Percentiles rank a stretch among this genome's conserved stretches.
Evolutionary conservation across 176 grass and related monocot genomes (phyloP).

Genomic region (Panicum miliaceum): DNA sequence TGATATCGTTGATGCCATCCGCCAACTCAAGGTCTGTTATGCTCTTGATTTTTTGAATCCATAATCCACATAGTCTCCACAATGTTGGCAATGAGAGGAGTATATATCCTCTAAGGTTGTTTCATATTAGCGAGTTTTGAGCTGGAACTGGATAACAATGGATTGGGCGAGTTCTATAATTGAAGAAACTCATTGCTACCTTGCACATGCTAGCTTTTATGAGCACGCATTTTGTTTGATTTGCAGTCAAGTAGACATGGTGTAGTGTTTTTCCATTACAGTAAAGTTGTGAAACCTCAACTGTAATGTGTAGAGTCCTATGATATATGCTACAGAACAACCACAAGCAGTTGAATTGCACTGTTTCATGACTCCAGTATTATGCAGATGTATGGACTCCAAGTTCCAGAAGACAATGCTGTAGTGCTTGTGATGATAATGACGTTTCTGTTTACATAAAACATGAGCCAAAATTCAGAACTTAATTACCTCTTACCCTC

Average conservation of each 20-base stretch:
- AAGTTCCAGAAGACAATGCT: neutral
- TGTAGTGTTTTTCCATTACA: neutral
- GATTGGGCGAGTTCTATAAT: neutral
- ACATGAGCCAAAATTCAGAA: neutral
- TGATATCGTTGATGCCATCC: conserved; percentile 85
- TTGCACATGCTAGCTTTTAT: neutral
- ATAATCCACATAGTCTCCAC: neutral
- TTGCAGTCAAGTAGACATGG: neutral
- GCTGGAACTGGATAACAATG: neutral
- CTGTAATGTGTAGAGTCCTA: neutral
- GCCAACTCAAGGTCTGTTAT: conserved; percentile 69
- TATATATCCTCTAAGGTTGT: neutral
- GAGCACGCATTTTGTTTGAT: neutral
- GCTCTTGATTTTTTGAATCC: conserved; percentile 25
- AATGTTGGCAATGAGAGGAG: neutral
- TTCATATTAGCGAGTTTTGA: neutral
- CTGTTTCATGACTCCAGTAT: neutral
- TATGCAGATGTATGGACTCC: neutral
- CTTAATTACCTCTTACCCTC: neutral
- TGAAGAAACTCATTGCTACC: neutral
- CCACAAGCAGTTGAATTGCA: neutral
- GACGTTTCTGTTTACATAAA: neutral
- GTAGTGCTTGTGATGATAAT: neutral
- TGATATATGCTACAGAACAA: neutral
- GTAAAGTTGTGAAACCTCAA: neutral